Evolutionary conservation across 768 basidiomycete species (phyloP).

Genomic region (Suillus americanus): DNA sequence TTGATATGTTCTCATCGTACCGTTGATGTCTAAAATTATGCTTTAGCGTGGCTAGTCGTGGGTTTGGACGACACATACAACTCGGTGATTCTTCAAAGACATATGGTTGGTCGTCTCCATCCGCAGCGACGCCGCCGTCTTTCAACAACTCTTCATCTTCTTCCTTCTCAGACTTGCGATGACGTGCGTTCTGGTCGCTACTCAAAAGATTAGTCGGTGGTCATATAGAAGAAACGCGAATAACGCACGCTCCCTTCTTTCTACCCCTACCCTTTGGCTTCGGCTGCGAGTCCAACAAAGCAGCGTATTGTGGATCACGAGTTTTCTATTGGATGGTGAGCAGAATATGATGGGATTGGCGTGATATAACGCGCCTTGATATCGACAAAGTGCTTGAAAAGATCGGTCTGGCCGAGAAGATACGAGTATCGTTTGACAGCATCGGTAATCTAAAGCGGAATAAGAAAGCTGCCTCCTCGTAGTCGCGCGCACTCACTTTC

Average conservation of each 20-base stretch:
- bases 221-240: not conserved
- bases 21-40: conserved; percentile 69
- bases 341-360: not conserved
- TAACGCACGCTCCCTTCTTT: conserved; percentile 72
- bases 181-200: conserved; percentile 77
- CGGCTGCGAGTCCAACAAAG: conserved; percentile 82
- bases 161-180: conserved; percentile 96
- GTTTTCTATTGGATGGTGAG: conserved; percentile 52
- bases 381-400: conserved; percentile 98
- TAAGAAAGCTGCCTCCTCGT: conserved; percentile 11
- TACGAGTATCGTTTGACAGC: conserved; percentile 97
- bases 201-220: conserved; percentile 7
- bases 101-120: conserved; percentile 85
- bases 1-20: conserved; percentile 91
- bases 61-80: conserved; percentile 49
- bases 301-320: conserved; percentile 91
- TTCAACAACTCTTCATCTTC: conserved; percentile 96
- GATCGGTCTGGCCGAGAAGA: conserved; percentile 95
- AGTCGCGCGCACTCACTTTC: conserved; percentile 49
- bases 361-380: conserved; percentile 65
- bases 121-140: conserved; percentile 76
- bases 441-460: conserved; percentile 67
- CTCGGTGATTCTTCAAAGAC: conserved; percentile 94
- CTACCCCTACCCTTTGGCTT: conserved; percentile 83
- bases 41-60: conserved; percentile 3